Evolutionary conservation across 1,139 yeast species (phyloP), one percentile per base, ranked within the genome.

Genomic region (Yamadazyma taylorii): DNA sequence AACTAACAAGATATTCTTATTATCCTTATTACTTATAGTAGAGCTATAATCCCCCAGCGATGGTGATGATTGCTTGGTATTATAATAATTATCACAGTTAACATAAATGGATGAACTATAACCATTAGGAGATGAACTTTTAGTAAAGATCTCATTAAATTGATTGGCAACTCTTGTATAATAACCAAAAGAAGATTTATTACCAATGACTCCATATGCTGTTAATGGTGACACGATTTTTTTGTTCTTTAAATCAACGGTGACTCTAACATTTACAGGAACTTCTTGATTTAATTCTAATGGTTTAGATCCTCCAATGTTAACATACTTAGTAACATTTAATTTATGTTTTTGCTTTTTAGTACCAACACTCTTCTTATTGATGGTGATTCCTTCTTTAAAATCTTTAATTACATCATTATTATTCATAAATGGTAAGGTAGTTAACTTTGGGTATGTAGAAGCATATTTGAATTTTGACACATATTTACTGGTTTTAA

Each of bases 201-300:
- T 73, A 0, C 89, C 89, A 4, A 67, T 61, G 3, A 61, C 51
- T 1, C 85, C 86, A 53, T 86, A 87, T 0, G 95, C 95, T 35
- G 76, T 79, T 13, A 64, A 49, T 3, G 95, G 89, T 1, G 90
- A 77, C 0, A 86, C 94, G 6, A 87, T 77, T 39, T 74, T 75
- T 39, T 72, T 73, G 22, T 75, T 75, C 37, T 76, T 68, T 22
- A 78, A 52, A 52, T 89, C 89, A 1, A 89, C 88, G 0, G 95
- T 86, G 5, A 89, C 96, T 47, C 96, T 65, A 5, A 85, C 86
- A 50, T 85, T 81, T 1, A 79, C 75, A 1, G 96, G 96, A 2
- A 87, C 81, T 43, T 81, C 80, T 42, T 78, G 79, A 3, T 73
- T 67, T 40, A 89, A 66, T 53, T 80, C 82, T 27, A 87, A 50